Percentiles rank a stretch among this genome's conserved stretches.
These are phyloP conservation scores for Microstegium vimineum DNA, from an alignment of 176 grass and related monocot genomes.

Conservation along the genomic window DNA sequence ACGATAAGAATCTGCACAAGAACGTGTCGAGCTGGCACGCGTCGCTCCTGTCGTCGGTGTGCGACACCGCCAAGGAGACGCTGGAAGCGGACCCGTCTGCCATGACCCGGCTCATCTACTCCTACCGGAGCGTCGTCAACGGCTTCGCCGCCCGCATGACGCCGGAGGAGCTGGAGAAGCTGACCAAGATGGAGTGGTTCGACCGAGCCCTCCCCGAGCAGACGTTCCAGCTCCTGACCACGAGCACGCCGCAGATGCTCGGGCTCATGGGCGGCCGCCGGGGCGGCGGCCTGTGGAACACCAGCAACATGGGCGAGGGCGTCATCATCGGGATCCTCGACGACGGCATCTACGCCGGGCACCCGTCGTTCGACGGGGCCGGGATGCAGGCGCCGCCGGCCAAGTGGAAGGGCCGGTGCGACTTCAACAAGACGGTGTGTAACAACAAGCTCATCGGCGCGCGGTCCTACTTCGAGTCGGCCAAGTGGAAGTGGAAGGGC, in stretches of 20 bases:
- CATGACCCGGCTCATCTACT: conserved; percentile 53
- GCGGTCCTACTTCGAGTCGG: conserved; percentile 60
- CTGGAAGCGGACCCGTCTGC: conserved; percentile 26
- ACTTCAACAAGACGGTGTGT: conserved; percentile 65
- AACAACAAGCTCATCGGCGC: conserved; percentile 92
- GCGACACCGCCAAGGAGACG: conserved; percentile 32
- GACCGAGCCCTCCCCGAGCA: conserved; percentile 36
- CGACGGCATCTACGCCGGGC: conserved; percentile 52
- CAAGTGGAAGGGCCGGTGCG: conserved; percentile 75
- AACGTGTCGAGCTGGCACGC: conserved; percentile 52
- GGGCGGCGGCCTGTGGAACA: conserved; percentile 48
- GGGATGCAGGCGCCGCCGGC: conserved; percentile 57
- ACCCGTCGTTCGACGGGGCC: conserved; percentile 52
- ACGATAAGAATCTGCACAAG: conserved; percentile 23
- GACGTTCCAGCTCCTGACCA: conserved; percentile 60
- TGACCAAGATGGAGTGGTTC: conserved; percentile 59
- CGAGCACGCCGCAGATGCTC: conserved; percentile 60
- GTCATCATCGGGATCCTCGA: conserved; percentile 70
- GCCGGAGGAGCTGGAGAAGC: conserved; percentile 36
- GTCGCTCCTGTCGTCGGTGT: conserved; percentile 44
- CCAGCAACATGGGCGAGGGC: conserved; percentile 72
- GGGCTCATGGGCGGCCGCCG: conserved; percentile 36
- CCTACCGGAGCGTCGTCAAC: conserved; percentile 59
- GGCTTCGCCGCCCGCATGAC: conserved; percentile 63
- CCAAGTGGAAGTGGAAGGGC: conserved; percentile 51